Percentiles rank a stretch among this genome's conserved stretches.
Conservation (phyloP, 768 basidiomycete genomes). For the Leucocoprinus birnbaumii region DNA sequence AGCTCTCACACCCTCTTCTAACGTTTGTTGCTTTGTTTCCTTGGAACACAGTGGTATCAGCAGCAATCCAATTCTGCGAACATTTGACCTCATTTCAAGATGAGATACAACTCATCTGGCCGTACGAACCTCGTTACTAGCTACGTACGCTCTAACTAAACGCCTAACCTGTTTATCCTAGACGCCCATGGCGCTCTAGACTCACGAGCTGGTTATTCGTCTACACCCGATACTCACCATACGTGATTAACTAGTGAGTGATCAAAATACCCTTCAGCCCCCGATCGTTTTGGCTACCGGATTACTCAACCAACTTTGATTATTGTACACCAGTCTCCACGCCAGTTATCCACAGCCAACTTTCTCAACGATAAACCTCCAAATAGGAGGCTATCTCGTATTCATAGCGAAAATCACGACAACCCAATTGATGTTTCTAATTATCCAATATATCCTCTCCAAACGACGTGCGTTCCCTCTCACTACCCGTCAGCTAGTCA, state of each 20-base stretch:
- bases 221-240: constrained; percentile 1
- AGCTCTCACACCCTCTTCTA: too few species aligned
- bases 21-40: too few species aligned
- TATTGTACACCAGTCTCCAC: neutral
- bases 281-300: too few species aligned
- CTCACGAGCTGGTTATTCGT: constrained; percentile 1
- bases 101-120: neutral
- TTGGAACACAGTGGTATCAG: too few species aligned
- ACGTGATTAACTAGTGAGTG: constrained; percentile 2
- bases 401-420: neutral
- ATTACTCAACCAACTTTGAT: too few species aligned
- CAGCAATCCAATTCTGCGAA: neutral
- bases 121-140: neutral
- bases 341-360: neutral
- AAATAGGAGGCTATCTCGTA: neutral
- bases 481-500: too few species aligned
- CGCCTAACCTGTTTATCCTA: neutral
- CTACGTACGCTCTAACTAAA: neutral
- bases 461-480: constrained; percentile 7
- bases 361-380: neutral
- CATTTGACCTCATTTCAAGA: neutral
- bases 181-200: neutral
- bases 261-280: too few species aligned
- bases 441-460: neutral
- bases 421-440: neutral